Percentiles rank a stretch among this genome's conserved stretches.
Conservation (phyloP, 257 asterid genomes). For the Solanum raphanifolium region DNA sequence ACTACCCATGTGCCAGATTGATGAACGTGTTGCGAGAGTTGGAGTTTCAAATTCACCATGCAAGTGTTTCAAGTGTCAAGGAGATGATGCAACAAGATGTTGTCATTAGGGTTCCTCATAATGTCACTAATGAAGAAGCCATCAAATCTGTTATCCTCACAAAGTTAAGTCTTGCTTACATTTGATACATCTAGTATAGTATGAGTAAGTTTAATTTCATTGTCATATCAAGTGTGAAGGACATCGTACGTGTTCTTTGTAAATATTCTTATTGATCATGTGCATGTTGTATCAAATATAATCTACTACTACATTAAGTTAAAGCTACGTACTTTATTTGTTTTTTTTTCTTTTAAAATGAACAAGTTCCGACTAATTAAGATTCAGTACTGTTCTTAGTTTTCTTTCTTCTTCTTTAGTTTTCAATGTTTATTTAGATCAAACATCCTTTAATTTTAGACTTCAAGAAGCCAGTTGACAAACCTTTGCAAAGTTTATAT, state of each 20-base stretch:
- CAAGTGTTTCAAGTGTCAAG: constrained; percentile 11
- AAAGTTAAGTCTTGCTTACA: neutral
- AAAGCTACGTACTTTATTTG: neutral
- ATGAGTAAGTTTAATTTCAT: neutral
- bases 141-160: constrained; percentile 18
- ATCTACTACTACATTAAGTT: neutral
- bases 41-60: constrained; percentile 17
- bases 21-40: constrained; percentile 24
- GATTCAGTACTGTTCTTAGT: neutral
- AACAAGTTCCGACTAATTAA: too few species aligned
- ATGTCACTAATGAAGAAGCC: constrained; percentile 16
- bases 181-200: neutral
- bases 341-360: too few species aligned
- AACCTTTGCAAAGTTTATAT: neutral
- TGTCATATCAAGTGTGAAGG: neutral
- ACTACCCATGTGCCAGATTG: constrained; percentile 17
- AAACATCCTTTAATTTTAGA: neutral
- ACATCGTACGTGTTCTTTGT: neutral
- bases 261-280: neutral
- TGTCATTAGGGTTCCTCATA: constrained; percentile 18
- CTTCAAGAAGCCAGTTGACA: neutral
- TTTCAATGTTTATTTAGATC: neutral
- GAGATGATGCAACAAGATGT: constrained; percentile 31
- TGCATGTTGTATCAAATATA: neutral
- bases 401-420: neutral